A percentile compares a stretch with the other conserved stretches of the same genome.
Evolutionary conservation across 371 early-diverging fungal species (phyloP).

Genomic region (Mucor velutinosus): DNA sequence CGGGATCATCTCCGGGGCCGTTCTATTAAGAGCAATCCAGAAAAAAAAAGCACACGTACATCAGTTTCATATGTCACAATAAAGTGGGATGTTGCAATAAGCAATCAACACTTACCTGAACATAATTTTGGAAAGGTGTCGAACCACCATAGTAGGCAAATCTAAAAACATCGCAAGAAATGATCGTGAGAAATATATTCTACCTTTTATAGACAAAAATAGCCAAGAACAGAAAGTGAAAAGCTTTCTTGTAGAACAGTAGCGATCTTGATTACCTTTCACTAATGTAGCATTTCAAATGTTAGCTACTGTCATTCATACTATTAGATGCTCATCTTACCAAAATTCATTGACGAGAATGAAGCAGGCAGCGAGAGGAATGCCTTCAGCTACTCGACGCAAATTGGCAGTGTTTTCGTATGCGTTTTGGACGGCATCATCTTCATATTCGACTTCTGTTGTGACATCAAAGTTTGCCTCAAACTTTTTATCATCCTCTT

Average conservation of each 20-base stretch:
- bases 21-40: slow-evolving; percentile 3
- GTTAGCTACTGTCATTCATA: neutral
- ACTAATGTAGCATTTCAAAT: slow-evolving; percentile 6
- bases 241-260: neutral
- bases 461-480: slow-evolving; percentile 20
- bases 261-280: slow-evolving; percentile 24
- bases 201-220: slow-evolving; percentile 9
- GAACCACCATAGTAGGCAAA: slow-evolving; percentile 77
- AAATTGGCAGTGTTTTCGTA: slow-evolving; percentile 14
- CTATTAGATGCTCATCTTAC: neutral
- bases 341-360: slow-evolving; percentile 56
- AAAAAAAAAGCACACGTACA: neutral
- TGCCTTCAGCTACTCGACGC: slow-evolving; percentile 40
- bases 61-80: neutral
- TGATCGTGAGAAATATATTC: slow-evolving; percentile 13
- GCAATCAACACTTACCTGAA: slow-evolving; percentile 27
- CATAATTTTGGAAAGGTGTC: slow-evolving; percentile 65
- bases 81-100: neutral
- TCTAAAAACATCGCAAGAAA: slow-evolving; percentile 37
- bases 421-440: slow-evolving; percentile 1
- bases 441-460: slow-evolving; percentile 25
- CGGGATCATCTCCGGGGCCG: slow-evolving; percentile 22
- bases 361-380: slow-evolving; percentile 56
- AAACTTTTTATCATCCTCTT: slow-evolving; percentile 30
- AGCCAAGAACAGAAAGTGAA: neutral